Conservation (phyloP, 495 filamentous ascomycete species). For the Penicillium cinerascens region DNA sequence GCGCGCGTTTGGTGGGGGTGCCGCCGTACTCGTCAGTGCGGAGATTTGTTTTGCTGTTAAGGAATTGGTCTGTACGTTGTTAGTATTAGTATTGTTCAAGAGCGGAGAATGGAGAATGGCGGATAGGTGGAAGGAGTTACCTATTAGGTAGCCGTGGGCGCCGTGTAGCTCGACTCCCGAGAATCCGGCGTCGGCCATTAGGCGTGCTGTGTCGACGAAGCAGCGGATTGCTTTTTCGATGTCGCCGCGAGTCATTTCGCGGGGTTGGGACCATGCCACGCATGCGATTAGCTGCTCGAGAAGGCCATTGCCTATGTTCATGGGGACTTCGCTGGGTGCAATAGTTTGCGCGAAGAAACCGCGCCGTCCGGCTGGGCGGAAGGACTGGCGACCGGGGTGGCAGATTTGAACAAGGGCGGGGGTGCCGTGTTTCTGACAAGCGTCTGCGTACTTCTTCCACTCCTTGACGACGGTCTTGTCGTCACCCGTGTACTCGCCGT, state of each 20-base stretch:
- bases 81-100: constrained; percentile 1
- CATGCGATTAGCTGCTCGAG: constrained; percentile 31
- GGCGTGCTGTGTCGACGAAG: constrained; percentile 46
- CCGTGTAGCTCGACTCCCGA: constrained; percentile 55
- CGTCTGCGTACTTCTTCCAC: constrained; percentile 48
- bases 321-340: constrained; percentile 44
- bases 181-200: constrained; percentile 51
- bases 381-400: constrained; percentile 58
- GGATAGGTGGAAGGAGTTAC: constrained; percentile 15
- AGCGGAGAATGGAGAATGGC: neutral
- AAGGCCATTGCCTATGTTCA: constrained; percentile 36
- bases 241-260: constrained; percentile 48
- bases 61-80: constrained; percentile 34
- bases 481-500: constrained; percentile 29
- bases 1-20: constrained; percentile 39
- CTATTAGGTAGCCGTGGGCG: constrained; percentile 59
- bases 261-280: constrained; percentile 40
- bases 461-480: constrained; percentile 26
- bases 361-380: constrained; percentile 40
- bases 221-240: constrained; percentile 44
- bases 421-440: constrained; percentile 44
- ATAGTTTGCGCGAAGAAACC: constrained; percentile 43
- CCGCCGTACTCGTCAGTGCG: constrained; percentile 51
- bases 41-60: constrained; percentile 42
- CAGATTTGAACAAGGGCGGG: constrained; percentile 53